Evolutionary conservation across 768 basidiomycete species (phyloP), one percentile per base, ranked within the genome.

Genomic region (Lentinula raphanica): DNA sequence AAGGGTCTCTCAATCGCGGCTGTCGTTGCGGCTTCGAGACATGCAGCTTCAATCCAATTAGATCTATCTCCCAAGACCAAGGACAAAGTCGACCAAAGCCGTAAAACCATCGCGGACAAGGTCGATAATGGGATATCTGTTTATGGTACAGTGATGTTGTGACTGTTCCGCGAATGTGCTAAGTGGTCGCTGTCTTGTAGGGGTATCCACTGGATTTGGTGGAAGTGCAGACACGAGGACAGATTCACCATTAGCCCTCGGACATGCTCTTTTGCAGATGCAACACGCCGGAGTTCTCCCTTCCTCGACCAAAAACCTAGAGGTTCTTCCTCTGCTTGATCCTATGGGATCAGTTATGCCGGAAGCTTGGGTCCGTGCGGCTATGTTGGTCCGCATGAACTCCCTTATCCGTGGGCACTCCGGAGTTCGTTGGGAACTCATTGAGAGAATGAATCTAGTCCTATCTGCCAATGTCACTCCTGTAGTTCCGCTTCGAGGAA

Each of bases 221-320:
- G 92, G 91, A n/a, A 88, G 86, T 64, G 92, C 92, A 11, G 88
- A 92, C 68, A 93, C 91, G 1, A 83, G 92, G 21, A 94, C 92
- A 0, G 80, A 86, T 62, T 75, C 90, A 54, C 84, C 90, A 21
- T 67, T 88, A 59, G 74, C 85, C 9, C 84, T 94, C 27, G 91
- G 88, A 21, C 80, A 84, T 61, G 87, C 89, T n/a, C 81, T 93
- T n/a, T 77, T 93, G 27, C 91, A 94, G 67, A 88, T 91, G 65
- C 88, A 92, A 66, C 88, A 92, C 59, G 74, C 76, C 54, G 92
- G 92, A 35, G 82, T 92, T 1, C 76, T 87, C 7, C 84, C 91
- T 46, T 83, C 87, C 0, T 79, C 79, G 6, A 76, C 78, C 21
- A 67, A 67, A 7, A 70, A 75, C 1, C 77, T 76, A 17, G 68